Percentiles rank a stretch among this genome's conserved stretches.
Evolutionary conservation across 2,329 filamentous ascomycete genomes (phyloP).

Genomic region (Botrytis hyacinthi): DNA sequence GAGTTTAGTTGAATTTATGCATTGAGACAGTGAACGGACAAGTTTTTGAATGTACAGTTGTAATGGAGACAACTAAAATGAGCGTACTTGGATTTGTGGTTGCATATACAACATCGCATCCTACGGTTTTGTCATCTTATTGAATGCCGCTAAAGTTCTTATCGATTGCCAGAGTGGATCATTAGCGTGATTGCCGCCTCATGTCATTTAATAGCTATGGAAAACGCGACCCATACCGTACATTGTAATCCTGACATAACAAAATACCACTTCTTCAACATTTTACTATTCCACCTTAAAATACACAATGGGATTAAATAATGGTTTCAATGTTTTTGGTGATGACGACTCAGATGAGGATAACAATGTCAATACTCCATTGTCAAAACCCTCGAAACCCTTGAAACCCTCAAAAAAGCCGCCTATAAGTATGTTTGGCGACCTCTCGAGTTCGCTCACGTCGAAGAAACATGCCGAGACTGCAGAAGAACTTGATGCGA

Average conservation of each 20-base stretch:
- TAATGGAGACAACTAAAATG: neutral
- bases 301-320: slow-evolving; percentile 44
- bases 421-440: slow-evolving; percentile 53
- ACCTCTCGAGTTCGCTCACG: slow-evolving; percentile 63
- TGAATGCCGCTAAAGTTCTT: neutral
- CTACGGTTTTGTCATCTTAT: neutral
- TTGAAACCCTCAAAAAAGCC: slow-evolving; percentile 30
- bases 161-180: neutral
- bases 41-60: neutral
- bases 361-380: slow-evolving; percentile 16
- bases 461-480: slow-evolving; percentile 63
- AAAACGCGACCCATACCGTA: neutral
- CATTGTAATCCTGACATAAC: neutral
- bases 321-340: slow-evolving; percentile 63
- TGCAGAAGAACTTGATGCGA: slow-evolving; percentile 66
- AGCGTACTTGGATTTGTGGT: neutral
- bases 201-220: neutral
- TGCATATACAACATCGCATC: neutral
- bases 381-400: slow-evolving; percentile 30
- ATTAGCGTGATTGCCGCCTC: neutral
- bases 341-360: slow-evolving; percentile 58
- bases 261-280: neutral
- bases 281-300: neutral
- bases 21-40: neutral
- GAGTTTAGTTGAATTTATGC: neutral